A percentile compares a stretch with the other conserved stretches of the same genome.
These are phyloP conservation scores for Pythium sp. DNA, from an alignment of 352 stramenopile species.

Conservation along the genomic window DNA sequence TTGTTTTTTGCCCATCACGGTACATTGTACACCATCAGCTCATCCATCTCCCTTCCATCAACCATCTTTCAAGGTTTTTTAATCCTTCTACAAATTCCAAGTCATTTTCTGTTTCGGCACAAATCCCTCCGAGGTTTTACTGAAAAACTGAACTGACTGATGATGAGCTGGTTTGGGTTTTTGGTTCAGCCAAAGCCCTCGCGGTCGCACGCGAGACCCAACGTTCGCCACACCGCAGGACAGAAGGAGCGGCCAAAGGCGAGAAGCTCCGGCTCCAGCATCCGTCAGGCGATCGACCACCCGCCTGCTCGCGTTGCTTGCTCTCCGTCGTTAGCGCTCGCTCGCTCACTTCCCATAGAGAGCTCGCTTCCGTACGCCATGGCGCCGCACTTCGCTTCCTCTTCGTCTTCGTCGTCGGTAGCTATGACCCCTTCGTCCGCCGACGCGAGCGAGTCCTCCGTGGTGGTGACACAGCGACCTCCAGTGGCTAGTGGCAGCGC, in stretches of 20 bases:
- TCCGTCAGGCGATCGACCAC: background rate
- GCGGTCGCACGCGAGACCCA: background rate
- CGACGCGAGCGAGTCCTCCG: slow-evolving; percentile 11
- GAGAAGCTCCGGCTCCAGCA: background rate
- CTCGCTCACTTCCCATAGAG: background rate
- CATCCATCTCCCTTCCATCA: background rate
- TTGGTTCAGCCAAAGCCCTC: background rate
- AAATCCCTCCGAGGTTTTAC: background rate
- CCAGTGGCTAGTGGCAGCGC: background rate
- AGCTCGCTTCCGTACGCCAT: background rate
- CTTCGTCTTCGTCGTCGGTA: slow-evolving; percentile 4
- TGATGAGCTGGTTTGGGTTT: background rate
- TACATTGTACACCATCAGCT: background rate
- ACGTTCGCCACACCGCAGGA: background rate
- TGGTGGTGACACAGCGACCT: too few relatives aligned
- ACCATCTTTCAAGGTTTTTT: background rate
- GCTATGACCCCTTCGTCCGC: background rate
- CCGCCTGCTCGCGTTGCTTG: too few relatives aligned
- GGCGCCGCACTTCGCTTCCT: slow-evolving; percentile 20
- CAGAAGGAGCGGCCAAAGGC: background rate
- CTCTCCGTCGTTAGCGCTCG: background rate
- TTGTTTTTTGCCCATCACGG: background rate
- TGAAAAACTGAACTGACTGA: background rate
- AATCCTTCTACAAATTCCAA: background rate
- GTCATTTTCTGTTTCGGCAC: background rate